A percentile compares a stretch with the other conserved stretches of the same genome.
phyloP scores from a whole-genome alignment of 2,329 filamentous ascomycete species.

The Alternaria infectoria region DNA sequence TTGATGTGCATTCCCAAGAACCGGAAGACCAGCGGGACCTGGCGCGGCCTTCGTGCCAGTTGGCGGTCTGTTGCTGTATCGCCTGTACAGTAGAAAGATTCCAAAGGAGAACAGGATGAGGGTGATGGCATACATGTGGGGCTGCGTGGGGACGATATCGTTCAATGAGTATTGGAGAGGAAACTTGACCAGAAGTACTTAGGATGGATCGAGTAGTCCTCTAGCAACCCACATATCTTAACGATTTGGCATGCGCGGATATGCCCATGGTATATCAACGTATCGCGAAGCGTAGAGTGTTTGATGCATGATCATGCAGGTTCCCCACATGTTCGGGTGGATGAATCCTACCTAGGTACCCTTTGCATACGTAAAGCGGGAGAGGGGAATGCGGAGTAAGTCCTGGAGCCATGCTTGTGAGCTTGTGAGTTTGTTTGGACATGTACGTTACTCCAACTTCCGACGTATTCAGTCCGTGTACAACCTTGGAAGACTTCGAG shows the following conservation, averaged over 20 bases:
- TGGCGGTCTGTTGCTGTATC: constrained; percentile 18
- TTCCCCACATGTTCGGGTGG: constrained; percentile 18
- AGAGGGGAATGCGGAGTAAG: constrained; percentile 22
- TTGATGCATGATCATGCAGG: constrained; percentile 1
- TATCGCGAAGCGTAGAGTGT: background rate
- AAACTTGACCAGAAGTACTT: background rate
- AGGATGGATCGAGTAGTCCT: background rate
- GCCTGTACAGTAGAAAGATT: constrained; percentile 16
- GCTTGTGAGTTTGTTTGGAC: background rate
- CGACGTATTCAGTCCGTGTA: background rate
- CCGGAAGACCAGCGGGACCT: constrained; percentile 32
- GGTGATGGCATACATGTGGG: constrained; percentile 28
- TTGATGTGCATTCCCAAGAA: constrained; percentile 41
- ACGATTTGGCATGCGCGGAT: background rate
- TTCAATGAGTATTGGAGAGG: background rate
- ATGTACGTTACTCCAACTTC: background rate
- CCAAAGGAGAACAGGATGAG: constrained; percentile 11
- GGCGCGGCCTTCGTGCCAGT: constrained; percentile 25
- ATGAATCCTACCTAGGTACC: background rate
- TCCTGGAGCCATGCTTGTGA: background rate
- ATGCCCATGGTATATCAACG: background rate
- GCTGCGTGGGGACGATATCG: background rate
- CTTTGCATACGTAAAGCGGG: background rate
- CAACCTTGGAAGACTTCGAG: background rate
- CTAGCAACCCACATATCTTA: background rate